phyloP scores from a whole-genome alignment of 768 basidiomycete genomes.

The Amanita jacksonii region DNA sequence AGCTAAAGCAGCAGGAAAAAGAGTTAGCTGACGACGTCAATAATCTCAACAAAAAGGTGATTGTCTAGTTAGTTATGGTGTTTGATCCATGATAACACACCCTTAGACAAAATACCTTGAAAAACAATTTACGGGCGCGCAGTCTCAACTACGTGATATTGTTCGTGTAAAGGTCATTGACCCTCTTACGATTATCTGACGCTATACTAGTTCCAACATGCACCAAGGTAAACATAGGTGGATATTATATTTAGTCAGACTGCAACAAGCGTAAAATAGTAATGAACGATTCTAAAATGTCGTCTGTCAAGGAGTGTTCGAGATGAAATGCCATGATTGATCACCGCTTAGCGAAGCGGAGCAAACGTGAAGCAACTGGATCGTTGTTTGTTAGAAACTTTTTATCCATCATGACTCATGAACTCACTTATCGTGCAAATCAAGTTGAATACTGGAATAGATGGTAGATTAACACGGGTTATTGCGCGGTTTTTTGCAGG shows the following conservation, averaged over 20 bases:
- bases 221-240: conserved; percentile 28
- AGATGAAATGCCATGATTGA: no score
- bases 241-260: no score
- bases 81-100: not conserved
- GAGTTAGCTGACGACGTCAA: conserved; percentile 76
- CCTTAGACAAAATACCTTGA: conserved; percentile 80
- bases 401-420: not conserved
- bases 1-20: conserved; percentile 70
- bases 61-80: conserved; percentile 2
- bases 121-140: conserved; percentile 88
- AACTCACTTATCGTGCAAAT: conserved; percentile 39
- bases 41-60: conserved; percentile 79
- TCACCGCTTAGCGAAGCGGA: conserved; percentile 58
- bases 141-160: conserved; percentile 77
- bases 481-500: no score
- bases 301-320: no score
- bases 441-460: conserved; percentile 61
- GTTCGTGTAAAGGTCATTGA: conserved; percentile 31
- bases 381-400: conserved; percentile 9
- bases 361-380: conserved; percentile 56
- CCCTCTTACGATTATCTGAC: not conserved
- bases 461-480: no score
- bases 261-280: no score
- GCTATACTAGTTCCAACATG: conserved; percentile 45
- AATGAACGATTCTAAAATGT: no score